phyloP scores from a whole-genome alignment of 2,329 filamentous ascomycete species.

The Nothophaeocryptopus gaeumannii region DNA sequence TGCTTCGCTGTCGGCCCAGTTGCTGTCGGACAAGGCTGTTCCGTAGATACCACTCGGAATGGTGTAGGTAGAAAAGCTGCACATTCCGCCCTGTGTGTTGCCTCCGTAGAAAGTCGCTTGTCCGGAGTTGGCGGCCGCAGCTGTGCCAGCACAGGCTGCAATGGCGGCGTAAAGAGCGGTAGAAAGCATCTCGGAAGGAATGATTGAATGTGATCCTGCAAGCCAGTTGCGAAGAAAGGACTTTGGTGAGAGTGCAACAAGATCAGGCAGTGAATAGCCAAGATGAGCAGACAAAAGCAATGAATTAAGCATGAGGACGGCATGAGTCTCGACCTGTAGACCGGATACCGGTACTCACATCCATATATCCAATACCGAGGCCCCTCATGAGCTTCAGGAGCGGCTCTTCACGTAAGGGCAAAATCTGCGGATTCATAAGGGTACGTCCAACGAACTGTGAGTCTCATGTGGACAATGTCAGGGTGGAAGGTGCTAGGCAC shows the following conservation, averaged over 20 bases:
- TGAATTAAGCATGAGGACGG: no score
- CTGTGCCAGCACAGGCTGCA: conserved; percentile 15
- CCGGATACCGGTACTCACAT: no score
- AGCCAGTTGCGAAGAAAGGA: background rate
- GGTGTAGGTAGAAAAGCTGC: conserved; percentile 62
- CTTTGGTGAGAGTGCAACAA: background rate
- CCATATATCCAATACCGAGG: no score
- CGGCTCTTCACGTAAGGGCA: no score
- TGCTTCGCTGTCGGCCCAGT: conserved; percentile 55
- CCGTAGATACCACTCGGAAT: conserved; percentile 59
- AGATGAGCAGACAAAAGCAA: no score
- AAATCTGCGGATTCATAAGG: no score
- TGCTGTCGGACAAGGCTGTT: conserved; percentile 58
- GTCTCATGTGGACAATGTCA: no score
- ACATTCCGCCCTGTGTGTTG: conserved; percentile 54
- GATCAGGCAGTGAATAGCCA: no score
- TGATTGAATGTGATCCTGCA: background rate
- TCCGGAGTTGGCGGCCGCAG: conserved; percentile 21
- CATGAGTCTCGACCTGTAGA: no score
- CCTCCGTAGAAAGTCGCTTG: conserved; percentile 29
- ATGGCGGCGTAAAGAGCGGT: conserved; percentile 15
- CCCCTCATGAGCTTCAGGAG: no score
- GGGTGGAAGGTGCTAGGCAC: background rate
- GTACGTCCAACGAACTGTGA: no score
- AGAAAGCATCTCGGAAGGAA: conserved; percentile 12